phyloP scores from a whole-genome alignment of 2,329 filamentous ascomycete genomes.

The Leptoxyphium fumago region DNA sequence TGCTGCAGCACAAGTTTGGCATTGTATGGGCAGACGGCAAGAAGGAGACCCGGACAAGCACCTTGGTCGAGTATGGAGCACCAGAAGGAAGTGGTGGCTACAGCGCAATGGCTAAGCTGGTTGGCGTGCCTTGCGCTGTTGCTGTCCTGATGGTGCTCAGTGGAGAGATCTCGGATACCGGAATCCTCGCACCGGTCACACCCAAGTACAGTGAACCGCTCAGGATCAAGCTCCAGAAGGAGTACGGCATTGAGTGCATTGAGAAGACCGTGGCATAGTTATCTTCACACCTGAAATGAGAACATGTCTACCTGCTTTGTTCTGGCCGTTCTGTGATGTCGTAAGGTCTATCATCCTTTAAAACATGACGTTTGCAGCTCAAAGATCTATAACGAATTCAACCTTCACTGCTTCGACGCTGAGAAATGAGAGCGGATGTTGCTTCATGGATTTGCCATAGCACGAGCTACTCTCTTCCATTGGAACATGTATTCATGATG shows the following conservation, averaged over 20 bases:
- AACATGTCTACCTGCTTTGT: too few relatives aligned
- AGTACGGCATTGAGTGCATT: slow-evolving; percentile 58
- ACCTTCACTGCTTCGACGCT: too few relatives aligned
- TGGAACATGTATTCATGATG: too few relatives aligned
- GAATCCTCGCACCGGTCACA: slow-evolving; percentile 61
- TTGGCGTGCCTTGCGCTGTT: slow-evolving; percentile 60
- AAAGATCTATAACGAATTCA: too few relatives aligned
- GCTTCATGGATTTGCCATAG: too few relatives aligned
- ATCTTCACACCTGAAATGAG: too few relatives aligned
- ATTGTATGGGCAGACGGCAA: slow-evolving; percentile 70
- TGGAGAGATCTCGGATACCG: slow-evolving; percentile 22
- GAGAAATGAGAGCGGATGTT: too few relatives aligned
- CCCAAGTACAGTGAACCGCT: slow-evolving; percentile 56
- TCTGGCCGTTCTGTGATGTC: too few relatives aligned
- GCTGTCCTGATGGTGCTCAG: slow-evolving; percentile 41
- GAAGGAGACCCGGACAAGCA: slow-evolving; percentile 64
- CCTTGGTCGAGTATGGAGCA: slow-evolving; percentile 69
- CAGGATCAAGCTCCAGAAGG: slow-evolving; percentile 63
- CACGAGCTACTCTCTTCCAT: too few relatives aligned
- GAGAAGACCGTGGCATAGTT: slow-evolving; percentile 42
- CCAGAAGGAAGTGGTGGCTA: slow-evolving; percentile 49
- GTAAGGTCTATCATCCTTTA: too few relatives aligned
- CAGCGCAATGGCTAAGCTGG: slow-evolving; percentile 69
- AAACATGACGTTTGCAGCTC: too few relatives aligned
- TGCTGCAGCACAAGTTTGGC: slow-evolving; percentile 68